Percentiles rank a stretch among this genome's conserved stretches.
These are phyloP conservation scores for Pestalotiopsis sp. DNA, from an alignment of 2,329 filamentous ascomycete genomes.

Conservation along the genomic window DNA sequence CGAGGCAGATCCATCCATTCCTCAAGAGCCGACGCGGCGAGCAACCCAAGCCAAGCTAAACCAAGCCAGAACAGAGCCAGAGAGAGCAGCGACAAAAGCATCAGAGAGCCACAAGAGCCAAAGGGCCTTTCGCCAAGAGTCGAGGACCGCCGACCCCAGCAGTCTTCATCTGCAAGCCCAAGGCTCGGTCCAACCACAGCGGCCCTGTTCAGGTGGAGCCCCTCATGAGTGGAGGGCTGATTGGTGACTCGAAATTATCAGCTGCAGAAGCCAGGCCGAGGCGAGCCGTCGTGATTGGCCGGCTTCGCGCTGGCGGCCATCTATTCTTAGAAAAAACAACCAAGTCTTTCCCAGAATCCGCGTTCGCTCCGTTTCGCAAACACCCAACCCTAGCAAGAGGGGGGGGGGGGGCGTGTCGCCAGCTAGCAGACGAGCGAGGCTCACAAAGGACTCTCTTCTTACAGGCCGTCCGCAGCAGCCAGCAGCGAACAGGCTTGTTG, in stretches of 20 bases:
- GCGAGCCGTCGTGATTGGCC: conserved; percentile 16
- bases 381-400: conserved; percentile 10
- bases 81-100: neutral
- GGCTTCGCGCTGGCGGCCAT: conserved; percentile 15
- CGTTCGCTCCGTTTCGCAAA: conserved; percentile 19
- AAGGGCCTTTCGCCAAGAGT: neutral
- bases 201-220: neutral
- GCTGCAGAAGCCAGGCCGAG: conserved; percentile 16
- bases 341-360: conserved; percentile 9
- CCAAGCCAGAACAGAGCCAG: neutral
- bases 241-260: conserved; percentile 19
- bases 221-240: conserved; percentile 8
- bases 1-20: neutral
- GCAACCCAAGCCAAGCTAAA: neutral
- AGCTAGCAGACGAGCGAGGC: neutral
- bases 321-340: conserved; percentile 15
- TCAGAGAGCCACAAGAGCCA: neutral
- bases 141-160: neutral
- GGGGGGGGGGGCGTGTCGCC: neutral
- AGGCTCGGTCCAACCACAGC: neutral
- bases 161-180: conserved; percentile 4
- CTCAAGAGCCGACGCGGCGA: conserved; percentile 11
- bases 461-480: neutral
- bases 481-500: neutral
- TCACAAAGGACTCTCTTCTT: neutral